Percentiles rank a stretch among this genome's conserved stretches.
These are phyloP conservation scores for Alopecurus myosuroides DNA, from an alignment of 176 grass and related monocot species.

Conservation along the genomic window DNA sequence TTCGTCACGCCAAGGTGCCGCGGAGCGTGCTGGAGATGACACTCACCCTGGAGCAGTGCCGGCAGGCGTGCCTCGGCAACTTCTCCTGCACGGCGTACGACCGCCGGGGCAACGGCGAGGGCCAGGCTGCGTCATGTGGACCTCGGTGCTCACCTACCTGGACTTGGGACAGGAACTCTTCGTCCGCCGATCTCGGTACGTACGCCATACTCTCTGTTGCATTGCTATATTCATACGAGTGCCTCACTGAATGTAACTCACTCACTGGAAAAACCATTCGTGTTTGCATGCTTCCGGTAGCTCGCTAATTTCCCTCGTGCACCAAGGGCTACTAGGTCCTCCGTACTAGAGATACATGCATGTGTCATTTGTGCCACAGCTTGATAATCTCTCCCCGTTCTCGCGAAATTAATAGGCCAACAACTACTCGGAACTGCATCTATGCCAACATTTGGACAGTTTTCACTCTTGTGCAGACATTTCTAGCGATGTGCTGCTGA, in stretches of 20 bases:
- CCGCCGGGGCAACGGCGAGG: background rate
- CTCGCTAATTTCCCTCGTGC: no score
- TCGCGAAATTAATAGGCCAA: no score
- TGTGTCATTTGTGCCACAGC: no score
- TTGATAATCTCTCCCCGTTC: no score
- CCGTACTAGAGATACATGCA: no score
- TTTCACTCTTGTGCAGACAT: background rate
- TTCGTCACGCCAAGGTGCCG: slow-evolving; percentile 57
- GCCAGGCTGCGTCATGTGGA: slow-evolving; percentile 67
- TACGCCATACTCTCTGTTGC: background rate
- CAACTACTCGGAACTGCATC: no score
- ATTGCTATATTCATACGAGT: background rate
- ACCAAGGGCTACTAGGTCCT: no score
- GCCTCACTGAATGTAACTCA: no score
- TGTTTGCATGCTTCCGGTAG: no score
- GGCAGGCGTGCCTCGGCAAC: slow-evolving; percentile 31
- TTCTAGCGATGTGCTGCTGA: background rate
- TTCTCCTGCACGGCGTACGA: slow-evolving; percentile 63
- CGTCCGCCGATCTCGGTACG: slow-evolving; percentile 46
- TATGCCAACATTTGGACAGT: background rate
- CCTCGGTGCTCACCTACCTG: slow-evolving; percentile 28
- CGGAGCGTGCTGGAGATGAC: slow-evolving; percentile 14
- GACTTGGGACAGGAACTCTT: slow-evolving; percentile 52
- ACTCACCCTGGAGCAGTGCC: slow-evolving; percentile 39
- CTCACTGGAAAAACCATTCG: no score